Conservation (phyloP, 495 filamentous ascomycete species). For the Hypoxylon trugodes region DNA sequence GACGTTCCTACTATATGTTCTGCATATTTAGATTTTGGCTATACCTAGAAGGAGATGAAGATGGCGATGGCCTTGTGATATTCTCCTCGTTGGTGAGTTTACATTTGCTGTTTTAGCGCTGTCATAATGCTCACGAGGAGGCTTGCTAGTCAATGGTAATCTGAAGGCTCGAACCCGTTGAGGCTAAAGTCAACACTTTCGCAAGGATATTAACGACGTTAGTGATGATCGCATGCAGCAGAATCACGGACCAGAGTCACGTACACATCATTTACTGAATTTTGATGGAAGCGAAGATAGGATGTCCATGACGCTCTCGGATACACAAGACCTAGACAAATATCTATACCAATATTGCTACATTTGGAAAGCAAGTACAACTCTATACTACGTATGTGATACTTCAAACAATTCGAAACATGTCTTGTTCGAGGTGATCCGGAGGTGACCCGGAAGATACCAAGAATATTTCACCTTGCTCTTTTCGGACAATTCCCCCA, state of each 20-base stretch:
- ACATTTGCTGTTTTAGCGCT: slow-evolving; percentile 9
- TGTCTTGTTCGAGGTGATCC: slow-evolving; percentile 20
- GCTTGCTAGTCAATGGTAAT: slow-evolving; percentile 6
- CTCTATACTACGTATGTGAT: background rate
- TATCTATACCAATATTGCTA: background rate
- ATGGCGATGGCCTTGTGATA: background rate
- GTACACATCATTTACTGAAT: background rate
- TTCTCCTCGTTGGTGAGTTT: too few relatives aligned
- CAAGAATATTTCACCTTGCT: background rate
- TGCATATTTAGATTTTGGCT: slow-evolving; percentile 9
- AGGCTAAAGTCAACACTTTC: background rate
- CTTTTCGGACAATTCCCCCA: slow-evolving; percentile 22
- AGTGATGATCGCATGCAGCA: background rate
- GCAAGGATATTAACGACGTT: background rate
- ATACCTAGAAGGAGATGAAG: slow-evolving; percentile 7
- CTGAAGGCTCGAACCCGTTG: slow-evolving; percentile 1
- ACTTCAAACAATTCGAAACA: slow-evolving; percentile 38
- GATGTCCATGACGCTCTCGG: background rate
- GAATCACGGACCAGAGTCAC: slow-evolving; percentile 3
- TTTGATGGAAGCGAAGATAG: background rate
- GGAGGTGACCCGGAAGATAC: slow-evolving; percentile 10
- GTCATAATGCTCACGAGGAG: slow-evolving; percentile 7
- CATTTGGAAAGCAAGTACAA: background rate
- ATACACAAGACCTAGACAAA: background rate
- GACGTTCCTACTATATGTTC: slow-evolving; percentile 9